Evolutionary conservation across 345 rosid species (phyloP).

Genomic region (Salix caprea): DNA sequence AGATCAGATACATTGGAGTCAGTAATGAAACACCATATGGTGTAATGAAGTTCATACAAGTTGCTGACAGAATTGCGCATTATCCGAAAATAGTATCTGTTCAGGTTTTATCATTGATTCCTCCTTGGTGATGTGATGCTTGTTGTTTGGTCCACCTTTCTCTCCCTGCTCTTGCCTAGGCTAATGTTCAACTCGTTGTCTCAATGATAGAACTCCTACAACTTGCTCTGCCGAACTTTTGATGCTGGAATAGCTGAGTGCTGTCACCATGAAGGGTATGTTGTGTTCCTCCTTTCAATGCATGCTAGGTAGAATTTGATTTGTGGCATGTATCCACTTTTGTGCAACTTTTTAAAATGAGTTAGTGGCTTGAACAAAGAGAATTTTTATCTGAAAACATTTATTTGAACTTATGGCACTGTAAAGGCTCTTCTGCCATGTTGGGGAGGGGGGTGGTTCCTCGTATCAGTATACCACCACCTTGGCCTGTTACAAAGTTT

Average conservation of each 20-base stretch:
- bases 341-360: neutral
- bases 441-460: too few relatives aligned
- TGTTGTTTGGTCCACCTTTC: neutral
- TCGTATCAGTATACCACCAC: too few relatives aligned
- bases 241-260: conserved; percentile 59
- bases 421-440: neutral
- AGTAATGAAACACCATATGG: conserved; percentile 68
- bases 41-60: conserved; percentile 47
- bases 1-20: conserved; percentile 59
- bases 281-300: too few relatives aligned
- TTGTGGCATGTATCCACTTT: too few relatives aligned
- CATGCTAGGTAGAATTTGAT: too few relatives aligned
- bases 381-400: neutral
- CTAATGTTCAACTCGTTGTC: conserved; percentile 13
- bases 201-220: conserved; percentile 43
- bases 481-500: too few relatives aligned
- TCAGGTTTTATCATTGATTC: conserved; percentile 37
- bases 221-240: conserved; percentile 55
- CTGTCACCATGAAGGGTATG: conserved; percentile 60
- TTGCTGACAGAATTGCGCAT: conserved; percentile 34
- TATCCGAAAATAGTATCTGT: conserved; percentile 41
- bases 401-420: neutral
- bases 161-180: neutral
- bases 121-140: neutral
- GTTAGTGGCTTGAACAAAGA: neutral